These are phyloP conservation scores for Cryptococcus floricola DNA, from an alignment of 1,284 basidiomycete genomes.

Conservation along the genomic window DNA sequence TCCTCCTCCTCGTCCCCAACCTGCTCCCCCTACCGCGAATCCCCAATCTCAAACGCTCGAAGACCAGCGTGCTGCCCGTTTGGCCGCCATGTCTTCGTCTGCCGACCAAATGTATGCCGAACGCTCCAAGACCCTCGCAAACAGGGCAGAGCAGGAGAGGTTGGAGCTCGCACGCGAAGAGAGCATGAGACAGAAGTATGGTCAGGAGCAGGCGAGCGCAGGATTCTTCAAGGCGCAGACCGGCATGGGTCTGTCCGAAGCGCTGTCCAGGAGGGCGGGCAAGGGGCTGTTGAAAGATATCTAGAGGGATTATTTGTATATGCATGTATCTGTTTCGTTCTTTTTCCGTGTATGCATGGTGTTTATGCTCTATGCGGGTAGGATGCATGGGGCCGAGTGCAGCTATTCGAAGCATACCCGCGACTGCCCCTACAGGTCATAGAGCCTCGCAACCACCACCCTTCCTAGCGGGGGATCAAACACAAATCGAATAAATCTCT, in stretches of 20 bases:
- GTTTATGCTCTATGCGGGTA: background rate
- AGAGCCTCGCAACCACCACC: too few species aligned
- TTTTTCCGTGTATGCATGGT: background rate
- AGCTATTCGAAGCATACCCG: too few species aligned
- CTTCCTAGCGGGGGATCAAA: conserved; percentile 10
- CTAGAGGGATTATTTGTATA: conserved; percentile 9
- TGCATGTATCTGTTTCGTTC: background rate
- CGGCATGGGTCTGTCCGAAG: conserved; percentile 41
- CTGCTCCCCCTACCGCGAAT: background rate
- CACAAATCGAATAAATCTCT: conserved; percentile 19
- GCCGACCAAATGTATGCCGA: conserved; percentile 57
- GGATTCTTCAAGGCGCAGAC: conserved; percentile 45
- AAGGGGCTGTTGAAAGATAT: conserved; percentile 44
- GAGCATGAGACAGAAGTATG: conserved; percentile 34
- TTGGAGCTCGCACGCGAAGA: conserved; percentile 32
- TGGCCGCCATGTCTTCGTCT: conserved; percentile 78
- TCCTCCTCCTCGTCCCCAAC: conserved; percentile 21
- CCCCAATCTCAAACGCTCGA: conserved; percentile 28
- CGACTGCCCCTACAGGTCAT: too few species aligned
- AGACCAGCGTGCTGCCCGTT: conserved; percentile 69
- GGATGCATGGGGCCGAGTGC: too few species aligned
- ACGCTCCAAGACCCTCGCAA: conserved; percentile 33
- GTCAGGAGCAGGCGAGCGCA: conserved; percentile 42
- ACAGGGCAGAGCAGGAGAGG: conserved; percentile 35
- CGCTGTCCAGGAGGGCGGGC: conserved; percentile 40